Evolutionary conservation across 2,329 filamentous ascomycete genomes (phyloP).

Genomic region (Coniosporium tulheliwenetii): DNA sequence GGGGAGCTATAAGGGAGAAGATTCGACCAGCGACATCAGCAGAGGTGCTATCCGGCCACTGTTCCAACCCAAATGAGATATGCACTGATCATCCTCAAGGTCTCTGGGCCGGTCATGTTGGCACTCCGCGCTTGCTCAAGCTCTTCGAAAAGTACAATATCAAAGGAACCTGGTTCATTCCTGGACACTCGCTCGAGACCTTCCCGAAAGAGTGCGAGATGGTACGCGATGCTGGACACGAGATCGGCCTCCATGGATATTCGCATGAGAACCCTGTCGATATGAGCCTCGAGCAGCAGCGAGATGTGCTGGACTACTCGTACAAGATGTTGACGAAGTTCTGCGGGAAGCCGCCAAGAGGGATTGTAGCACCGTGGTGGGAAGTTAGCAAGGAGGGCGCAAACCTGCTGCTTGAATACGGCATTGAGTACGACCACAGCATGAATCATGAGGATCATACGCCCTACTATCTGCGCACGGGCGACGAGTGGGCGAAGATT

Average conservation of each 20-base stretch:
- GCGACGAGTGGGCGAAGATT: constrained; percentile 52
- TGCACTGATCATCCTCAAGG: constrained; percentile 18
- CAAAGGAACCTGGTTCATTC: constrained; percentile 52
- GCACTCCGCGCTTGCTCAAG: constrained; percentile 50
- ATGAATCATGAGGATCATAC: constrained; percentile 49
- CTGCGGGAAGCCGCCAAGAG: constrained; percentile 51
- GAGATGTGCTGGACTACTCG: constrained; percentile 59
- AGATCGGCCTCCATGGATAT: constrained; percentile 57
- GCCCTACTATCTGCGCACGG: constrained; percentile 44
- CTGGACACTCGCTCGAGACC: constrained; percentile 46
- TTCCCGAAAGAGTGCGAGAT: constrained; percentile 50
- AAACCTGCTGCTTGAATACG: constrained; percentile 48
- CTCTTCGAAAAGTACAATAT: constrained; percentile 59
- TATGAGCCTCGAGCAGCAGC: constrained; percentile 62
- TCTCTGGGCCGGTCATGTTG: constrained; percentile 53
- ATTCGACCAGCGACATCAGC: constrained; percentile 56
- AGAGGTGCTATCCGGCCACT: constrained; percentile 32
- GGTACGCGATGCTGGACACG: constrained; percentile 48
- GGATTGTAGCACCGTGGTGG: constrained; percentile 64
- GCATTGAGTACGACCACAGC: constrained; percentile 54
- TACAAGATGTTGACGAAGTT: constrained; percentile 57
- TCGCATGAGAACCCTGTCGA: constrained; percentile 57
- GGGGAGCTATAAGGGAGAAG: constrained; percentile 58
- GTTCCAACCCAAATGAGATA: constrained; percentile 1
- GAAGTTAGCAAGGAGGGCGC: constrained; percentile 54